A percentile compares a stretch with the other conserved stretches of the same genome.
phyloP scores from a whole-genome alignment of 208 protist species.

The Trypanosoma cruzi region DNA sequence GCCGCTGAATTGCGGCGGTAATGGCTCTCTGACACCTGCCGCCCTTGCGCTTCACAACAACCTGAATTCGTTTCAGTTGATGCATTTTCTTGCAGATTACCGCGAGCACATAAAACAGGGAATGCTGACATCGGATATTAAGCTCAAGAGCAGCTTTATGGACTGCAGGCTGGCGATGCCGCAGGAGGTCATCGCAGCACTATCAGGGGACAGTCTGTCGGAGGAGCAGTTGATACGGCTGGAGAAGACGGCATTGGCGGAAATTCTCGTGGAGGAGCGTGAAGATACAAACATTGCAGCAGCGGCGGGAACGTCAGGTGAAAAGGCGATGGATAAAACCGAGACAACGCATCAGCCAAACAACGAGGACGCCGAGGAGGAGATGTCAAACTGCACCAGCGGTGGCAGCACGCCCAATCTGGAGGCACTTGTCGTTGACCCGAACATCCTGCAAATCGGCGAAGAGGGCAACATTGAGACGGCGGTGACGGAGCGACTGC shows the following conservation, averaged over 20 bases:
- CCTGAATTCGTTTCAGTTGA: slow-evolving; percentile 68
- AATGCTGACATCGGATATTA: slow-evolving; percentile 58
- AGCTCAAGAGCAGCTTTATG: slow-evolving; percentile 55
- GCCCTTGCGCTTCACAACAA: slow-evolving; percentile 55
- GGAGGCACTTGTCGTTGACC: slow-evolving; percentile 16
- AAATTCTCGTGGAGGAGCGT: slow-evolving; percentile 52
- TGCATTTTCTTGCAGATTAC: slow-evolving; percentile 73
- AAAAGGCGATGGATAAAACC: background rate
- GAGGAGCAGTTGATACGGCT: slow-evolving; percentile 91
- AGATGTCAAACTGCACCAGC: slow-evolving; percentile 5
- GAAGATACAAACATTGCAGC: no score
- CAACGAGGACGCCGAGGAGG: slow-evolving; percentile 2
- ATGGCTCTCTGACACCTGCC: slow-evolving; percentile 53
- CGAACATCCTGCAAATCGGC: slow-evolving; percentile 1
- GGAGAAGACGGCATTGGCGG: slow-evolving; percentile 84
- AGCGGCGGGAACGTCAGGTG: background rate
- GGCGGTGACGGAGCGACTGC: slow-evolving; percentile 8
- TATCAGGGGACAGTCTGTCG: slow-evolving; percentile 73
- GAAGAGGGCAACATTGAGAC: slow-evolving; percentile 10
- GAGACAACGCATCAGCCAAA: background rate
- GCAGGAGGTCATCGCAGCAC: slow-evolving; percentile 74
- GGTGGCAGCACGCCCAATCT: slow-evolving; percentile 4
- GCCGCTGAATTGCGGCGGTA: slow-evolving; percentile 19
- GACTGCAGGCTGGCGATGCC: slow-evolving; percentile 74
- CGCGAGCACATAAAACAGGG: slow-evolving; percentile 87